phyloP scores from a whole-genome alignment of 2,329 filamentous ascomycete genomes.

The Pestalotiopsis sp. region DNA sequence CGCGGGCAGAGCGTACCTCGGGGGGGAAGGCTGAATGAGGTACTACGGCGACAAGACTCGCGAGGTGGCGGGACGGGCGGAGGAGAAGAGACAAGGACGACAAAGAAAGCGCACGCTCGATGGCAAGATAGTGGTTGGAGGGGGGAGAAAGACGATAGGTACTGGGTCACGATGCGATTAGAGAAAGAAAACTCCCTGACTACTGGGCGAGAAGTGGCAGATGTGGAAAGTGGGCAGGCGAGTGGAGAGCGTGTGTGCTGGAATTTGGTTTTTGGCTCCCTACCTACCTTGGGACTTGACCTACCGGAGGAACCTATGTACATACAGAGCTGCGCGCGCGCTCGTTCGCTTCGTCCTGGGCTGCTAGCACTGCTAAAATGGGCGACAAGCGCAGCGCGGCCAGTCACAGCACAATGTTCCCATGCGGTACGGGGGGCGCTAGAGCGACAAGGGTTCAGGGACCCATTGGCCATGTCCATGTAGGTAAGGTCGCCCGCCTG shows the following conservation, averaged over 20 bases:
- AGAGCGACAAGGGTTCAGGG: conserved; percentile 1
- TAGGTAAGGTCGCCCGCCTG: neutral
- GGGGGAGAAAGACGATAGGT: neutral
- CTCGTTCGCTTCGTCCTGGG: neutral
- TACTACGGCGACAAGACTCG: neutral
- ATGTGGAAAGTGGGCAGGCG: neutral
- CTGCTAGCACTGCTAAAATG: neutral
- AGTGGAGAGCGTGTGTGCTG: conserved; percentile 12
- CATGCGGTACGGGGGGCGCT: conserved; percentile 2
- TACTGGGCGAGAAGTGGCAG: conserved; percentile 2
- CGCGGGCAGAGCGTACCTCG: neutral
- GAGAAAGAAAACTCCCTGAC: conserved; percentile 7
- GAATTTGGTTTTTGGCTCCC: neutral
- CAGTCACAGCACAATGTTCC: neutral
- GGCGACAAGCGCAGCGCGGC: conserved; percentile 2
- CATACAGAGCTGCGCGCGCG: neutral
- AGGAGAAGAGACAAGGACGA: neutral
- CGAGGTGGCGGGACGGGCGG: neutral
- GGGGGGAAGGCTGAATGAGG: neutral
- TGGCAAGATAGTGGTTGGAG: neutral
- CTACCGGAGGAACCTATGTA: neutral
- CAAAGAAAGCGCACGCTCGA: neutral
- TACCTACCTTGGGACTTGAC: neutral
- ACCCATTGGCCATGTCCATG: neutral
- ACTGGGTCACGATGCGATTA: conserved; percentile 6